phyloP scores from a whole-genome alignment of 306 rosid species.

The Geum urbanum region DNA sequence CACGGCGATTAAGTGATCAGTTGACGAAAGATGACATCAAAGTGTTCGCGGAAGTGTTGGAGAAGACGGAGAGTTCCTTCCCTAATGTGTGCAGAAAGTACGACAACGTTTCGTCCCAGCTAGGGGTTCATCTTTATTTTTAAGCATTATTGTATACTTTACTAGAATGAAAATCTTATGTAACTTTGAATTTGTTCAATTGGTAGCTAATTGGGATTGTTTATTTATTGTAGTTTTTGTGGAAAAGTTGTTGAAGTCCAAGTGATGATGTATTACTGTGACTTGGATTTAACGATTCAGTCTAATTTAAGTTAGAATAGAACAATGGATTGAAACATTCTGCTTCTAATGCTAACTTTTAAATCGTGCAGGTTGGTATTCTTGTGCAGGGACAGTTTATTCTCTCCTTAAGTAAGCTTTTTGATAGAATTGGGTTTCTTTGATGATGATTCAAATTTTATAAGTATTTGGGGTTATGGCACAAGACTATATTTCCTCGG shows the following conservation, averaged over 20 bases:
- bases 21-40: conserved; percentile 77
- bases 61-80: conserved; percentile 45
- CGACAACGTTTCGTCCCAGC: conserved; percentile 50
- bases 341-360: conserved; percentile 15
- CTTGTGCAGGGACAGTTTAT: no score
- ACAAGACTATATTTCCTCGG: no score
- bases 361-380: conserved; percentile 50
- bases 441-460: no score
- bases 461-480: no score
- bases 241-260: no score
- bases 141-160: not conserved
- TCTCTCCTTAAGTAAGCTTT: no score
- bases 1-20: conserved; percentile 32
- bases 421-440: no score
- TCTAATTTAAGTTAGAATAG: not conserved
- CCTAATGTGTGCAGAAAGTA: conserved; percentile 65
- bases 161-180: not conserved
- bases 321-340: not conserved
- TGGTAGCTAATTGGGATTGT: not conserved
- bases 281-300: not conserved
- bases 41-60: conserved; percentile 59
- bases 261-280: not conserved
- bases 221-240: not conserved
- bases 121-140: conserved; percentile 47
- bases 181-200: not conserved